Base-by-base conservation (phyloP, 2,329 filamentous ascomycete genomes). In the Rhinocladiella similis region DNA sequence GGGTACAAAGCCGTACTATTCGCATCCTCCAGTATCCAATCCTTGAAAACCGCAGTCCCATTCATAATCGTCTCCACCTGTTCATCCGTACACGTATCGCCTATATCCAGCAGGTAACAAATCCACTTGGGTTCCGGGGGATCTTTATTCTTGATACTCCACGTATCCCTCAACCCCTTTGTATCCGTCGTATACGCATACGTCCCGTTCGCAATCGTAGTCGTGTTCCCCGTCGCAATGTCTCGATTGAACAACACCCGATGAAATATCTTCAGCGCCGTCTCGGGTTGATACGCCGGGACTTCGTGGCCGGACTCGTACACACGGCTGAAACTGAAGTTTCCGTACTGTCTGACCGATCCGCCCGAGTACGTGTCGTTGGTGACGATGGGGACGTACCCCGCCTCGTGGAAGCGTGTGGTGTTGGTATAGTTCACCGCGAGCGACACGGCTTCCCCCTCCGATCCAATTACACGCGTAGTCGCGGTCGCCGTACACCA, bases 401-500 rank as follows among this genome's bases (percentile, higher is more conserved):
- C 81, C 1, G 80, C 78, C 10, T 69, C 63, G 12, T 68, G 70
- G 70, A 85, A 84, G 3, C 70, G 63, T 6, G 70, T 66, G 4
- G 74, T 68, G 19, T 71, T 66, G 3, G 71, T 68, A 64, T 80
- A 79, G 7, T 78, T 70, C 35, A 83, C 72, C 1, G 73, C 73
- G 3, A 83, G 69, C 50, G 77, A 79, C 12, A 78, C 75, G 5
- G 72, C 67, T 63, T 84, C 81, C 42, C 81, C 82, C 9, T n/a
- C 81, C 81, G 22, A 82, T 70, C 82, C 81, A 80, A 65, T 79
- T 79, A 63, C 75, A 77, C 1, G 71, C 71, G 58, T 77, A 85
- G 65, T 85, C 82, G 2, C 80, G 75, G 65, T 85, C 83, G 2
- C 83, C 83, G 63, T 84, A 83, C 38, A 83, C 72, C 25, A 85